These are phyloP conservation scores for Metschnikowia peoriensis DNA, from an alignment of 805 yeast genomes.

Conservation along the genomic window DNA sequence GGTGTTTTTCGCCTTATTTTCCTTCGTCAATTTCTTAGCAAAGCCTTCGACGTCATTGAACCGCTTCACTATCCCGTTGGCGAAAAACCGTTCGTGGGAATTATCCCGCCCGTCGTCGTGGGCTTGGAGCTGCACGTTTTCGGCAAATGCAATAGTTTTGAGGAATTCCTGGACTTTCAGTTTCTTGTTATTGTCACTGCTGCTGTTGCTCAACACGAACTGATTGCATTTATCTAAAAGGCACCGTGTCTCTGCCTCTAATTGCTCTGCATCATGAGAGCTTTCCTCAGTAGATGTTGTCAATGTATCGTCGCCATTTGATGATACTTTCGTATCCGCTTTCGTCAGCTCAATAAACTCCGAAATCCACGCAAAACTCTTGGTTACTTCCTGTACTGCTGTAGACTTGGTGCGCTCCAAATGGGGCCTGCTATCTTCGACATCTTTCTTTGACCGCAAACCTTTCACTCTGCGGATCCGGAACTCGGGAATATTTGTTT, in stretches of 20 bases:
- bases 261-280: slow-evolving; percentile 5
- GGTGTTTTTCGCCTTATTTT: slow-evolving; percentile 51
- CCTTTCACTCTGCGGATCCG: slow-evolving; percentile 80
- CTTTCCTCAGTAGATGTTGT: slow-evolving; percentile 1
- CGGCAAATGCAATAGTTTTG: slow-evolving; percentile 27
- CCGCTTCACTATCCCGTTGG: slow-evolving; percentile 57
- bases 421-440: slow-evolving; percentile 14
- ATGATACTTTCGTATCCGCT: not conserved
- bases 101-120: slow-evolving; percentile 14
- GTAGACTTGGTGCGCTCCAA: slow-evolving; percentile 16
- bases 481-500: slow-evolving; percentile 31
- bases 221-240: slow-evolving; percentile 3
- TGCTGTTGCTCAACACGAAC: slow-evolving; percentile 1
- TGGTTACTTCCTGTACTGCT: slow-evolving; percentile 41
- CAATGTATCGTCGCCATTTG: not conserved
- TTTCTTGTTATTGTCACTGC: not conserved
- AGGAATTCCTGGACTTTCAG: slow-evolving; percentile 20
- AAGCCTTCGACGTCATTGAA: slow-evolving; percentile 87
- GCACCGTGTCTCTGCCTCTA: slow-evolving; percentile 5
- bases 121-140: slow-evolving; percentile 21
- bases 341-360: slow-evolving; percentile 19
- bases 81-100: slow-evolving; percentile 28
- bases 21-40: slow-evolving; percentile 82
- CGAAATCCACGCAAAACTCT: slow-evolving; percentile 48
- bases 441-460: slow-evolving; percentile 45